Evolutionary conservation across 1,284 basidiomycete genomes (phyloP), one percentile per base, ranked within the genome.

Genomic region (Pseudozyma sp.): DNA sequence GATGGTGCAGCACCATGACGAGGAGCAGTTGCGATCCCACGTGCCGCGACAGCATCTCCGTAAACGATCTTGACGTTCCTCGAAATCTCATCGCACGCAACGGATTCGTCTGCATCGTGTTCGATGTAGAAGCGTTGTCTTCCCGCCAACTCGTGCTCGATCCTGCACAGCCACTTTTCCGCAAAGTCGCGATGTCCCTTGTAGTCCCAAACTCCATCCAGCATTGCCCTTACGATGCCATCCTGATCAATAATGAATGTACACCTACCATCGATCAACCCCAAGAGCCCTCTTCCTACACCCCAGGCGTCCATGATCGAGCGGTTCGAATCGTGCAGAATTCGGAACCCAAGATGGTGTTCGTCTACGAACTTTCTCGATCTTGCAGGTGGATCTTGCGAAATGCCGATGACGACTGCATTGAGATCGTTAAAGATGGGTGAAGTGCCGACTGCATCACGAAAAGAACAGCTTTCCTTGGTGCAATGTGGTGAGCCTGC

Each of bases 401-500:
- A 74, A 42, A 81, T 76, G 37, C 79, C 79, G 17, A 81, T 81
- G 16, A 81, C 79, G 43, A 81, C 71, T 11, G 78, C 79, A 33
- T 78, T 71, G 42, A 79, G 68, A 16, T 81, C 70, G 63, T 65
- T 71, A 46, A 81, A 81, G 43, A 80, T 60, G 14, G 79, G 78
- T 19, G 76, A 77, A 6, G 55, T 53, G 11, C 63, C 68, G 7
- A 81, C 61, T 0, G 78, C 79, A 37, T 81, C 79, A 5, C 79
- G 63, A 48, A 81, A 79, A 4, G 73, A 70, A 46, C 79, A 81
- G 29, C 54, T 64, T 42, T 81, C 68, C 42, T 68, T 64, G 9
- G 73, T 81, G 54, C 78, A 81, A 34, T 80, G 79, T 7, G 79
- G 79, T 4, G 79, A 80, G 9, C 79, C 79, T 14, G 79, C 78